Evolutionary conservation across 2,329 filamentous ascomycete species (phyloP).

Genomic region (Keithomyces neogunnii): DNA sequence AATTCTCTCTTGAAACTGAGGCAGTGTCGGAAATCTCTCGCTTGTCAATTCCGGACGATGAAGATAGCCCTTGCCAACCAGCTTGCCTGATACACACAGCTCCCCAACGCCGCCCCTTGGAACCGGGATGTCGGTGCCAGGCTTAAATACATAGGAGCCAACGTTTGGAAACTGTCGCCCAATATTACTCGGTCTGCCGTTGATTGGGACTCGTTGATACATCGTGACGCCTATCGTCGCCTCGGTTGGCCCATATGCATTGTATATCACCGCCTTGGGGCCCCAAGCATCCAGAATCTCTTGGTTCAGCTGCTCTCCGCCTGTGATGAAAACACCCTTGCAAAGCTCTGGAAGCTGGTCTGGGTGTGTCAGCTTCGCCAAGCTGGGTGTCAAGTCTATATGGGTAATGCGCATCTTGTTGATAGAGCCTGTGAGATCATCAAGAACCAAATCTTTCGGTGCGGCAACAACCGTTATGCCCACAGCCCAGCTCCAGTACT

Average conservation of each 20-base stretch:
- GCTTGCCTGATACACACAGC: constrained; percentile 75
- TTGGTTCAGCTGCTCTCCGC: constrained; percentile 79
- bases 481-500: constrained; percentile 93
- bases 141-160: constrained; percentile 68
- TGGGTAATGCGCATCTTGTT: constrained; percentile 70
- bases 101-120: constrained; percentile 75
- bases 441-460: constrained; percentile 75
- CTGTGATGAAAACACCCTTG: constrained; percentile 84
- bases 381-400: constrained; percentile 82
- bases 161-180: constrained; percentile 83
- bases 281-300: constrained; percentile 88
- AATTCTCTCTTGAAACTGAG: constrained; percentile 49
- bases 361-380: constrained; percentile 71
- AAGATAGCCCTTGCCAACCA: constrained; percentile 86
- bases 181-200: constrained; percentile 81
- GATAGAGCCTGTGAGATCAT: constrained; percentile 70
- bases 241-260: constrained; percentile 87
- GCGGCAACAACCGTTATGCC: constrained; percentile 79
- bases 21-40: constrained; percentile 64
- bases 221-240: constrained; percentile 90
- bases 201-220: constrained; percentile 69
- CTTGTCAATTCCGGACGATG: constrained; percentile 69
- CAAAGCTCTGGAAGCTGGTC: constrained; percentile 73
- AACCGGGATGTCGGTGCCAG: constrained; percentile 62
- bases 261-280: constrained; percentile 71